phyloP scores from a whole-genome alignment of 345 rosid genomes.

The Carallia brachiata region DNA sequence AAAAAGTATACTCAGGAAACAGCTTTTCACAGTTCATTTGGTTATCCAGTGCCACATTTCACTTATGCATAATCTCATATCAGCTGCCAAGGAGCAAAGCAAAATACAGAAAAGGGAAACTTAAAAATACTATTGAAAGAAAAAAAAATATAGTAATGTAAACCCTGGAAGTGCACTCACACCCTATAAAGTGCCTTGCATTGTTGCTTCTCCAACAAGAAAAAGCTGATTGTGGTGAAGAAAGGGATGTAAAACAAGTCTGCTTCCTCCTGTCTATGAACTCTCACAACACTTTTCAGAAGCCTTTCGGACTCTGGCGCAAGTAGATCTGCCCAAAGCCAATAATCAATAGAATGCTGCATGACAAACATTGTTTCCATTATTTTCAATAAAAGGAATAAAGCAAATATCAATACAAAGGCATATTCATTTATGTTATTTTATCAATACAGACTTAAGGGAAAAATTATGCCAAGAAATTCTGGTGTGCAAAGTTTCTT shows the following conservation, averaged over 20 bases:
- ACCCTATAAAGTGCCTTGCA: constrained; percentile 99
- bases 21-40: not conserved
- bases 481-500: no score
- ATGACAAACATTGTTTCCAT: not conserved
- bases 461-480: no score
- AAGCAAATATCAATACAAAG: no score
- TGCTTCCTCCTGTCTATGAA: constrained; percentile 70
- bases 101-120: not conserved
- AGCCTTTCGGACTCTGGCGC: constrained; percentile 75
- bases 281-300: constrained; percentile 79
- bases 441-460: no score
- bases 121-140: not conserved
- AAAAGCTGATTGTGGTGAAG: constrained; percentile 88
- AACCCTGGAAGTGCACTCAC: constrained; percentile 66
- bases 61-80: not conserved
- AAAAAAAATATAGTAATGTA: constrained; percentile 4
- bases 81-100: not conserved
- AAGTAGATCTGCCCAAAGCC: constrained; percentile 95
- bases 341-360: constrained; percentile 94
- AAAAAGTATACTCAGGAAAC: not conserved
- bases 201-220: constrained; percentile 88
- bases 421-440: no score
- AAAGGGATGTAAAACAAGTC: constrained; percentile 86
- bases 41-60: not conserved
- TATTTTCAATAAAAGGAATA: no score